Percentiles rank a stretch among this genome's conserved stretches.
phyloP scores from a whole-genome alignment of 805 yeast genomes.

The Pichia thaimueangensis region DNA sequence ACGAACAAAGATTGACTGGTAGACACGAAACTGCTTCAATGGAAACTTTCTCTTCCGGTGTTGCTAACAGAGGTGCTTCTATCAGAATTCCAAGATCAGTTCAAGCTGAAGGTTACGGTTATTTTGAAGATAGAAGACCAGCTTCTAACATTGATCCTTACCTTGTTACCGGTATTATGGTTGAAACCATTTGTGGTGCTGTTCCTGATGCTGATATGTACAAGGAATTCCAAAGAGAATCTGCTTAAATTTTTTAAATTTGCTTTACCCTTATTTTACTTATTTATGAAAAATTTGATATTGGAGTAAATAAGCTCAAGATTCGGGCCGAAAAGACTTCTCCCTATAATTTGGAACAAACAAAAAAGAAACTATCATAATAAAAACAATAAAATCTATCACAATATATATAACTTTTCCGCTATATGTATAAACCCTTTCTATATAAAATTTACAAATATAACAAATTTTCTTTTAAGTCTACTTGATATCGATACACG shows the following conservation, averaged over 20 bases:
- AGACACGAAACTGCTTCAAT: constrained; percentile 97
- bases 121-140: constrained; percentile 99
- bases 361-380: no score
- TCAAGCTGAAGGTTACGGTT: constrained; percentile 95
- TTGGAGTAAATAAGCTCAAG: no score
- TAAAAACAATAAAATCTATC: no score
- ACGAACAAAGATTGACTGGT: constrained; percentile 93
- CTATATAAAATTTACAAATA: no score
- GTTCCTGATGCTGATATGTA: constrained; percentile 94
- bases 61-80: constrained; percentile 99
- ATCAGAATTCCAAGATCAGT: constrained; percentile 98
- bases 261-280: constrained; percentile 17
- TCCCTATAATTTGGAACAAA: no score
- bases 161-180: constrained; percentile 96
- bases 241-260: no score
- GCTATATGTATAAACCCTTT: no score
- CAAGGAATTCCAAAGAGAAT: constrained; percentile 80
- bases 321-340: no score
- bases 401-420: no score
- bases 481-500: no score
- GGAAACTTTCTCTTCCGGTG: constrained; percentile 90
- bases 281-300: no score
- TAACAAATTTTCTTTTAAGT: no score
- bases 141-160: constrained; percentile 99
- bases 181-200: constrained; percentile 92